Evolutionary conservation across 257 asterid species (phyloP).

Genomic region (Jasminum sambac): DNA sequence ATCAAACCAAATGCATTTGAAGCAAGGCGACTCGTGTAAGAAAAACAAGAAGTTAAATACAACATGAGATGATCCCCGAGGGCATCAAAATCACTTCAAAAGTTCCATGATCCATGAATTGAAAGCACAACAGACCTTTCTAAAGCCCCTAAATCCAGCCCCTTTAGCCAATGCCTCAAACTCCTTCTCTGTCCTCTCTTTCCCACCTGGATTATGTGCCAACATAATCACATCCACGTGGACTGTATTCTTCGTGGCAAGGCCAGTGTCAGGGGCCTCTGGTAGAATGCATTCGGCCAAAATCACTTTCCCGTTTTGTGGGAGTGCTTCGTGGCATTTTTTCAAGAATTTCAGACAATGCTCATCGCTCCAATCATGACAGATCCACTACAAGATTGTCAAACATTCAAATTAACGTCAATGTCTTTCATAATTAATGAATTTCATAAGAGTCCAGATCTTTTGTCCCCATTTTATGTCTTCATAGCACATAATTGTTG

Average conservation of each 20-base stretch:
- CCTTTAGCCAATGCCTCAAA: constrained; percentile 64
- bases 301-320: constrained; percentile 76
- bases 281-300: constrained; percentile 71
- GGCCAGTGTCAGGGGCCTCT: constrained; percentile 62
- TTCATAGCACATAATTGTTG: no score
- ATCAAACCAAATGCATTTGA: not conserved
- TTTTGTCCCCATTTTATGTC: no score
- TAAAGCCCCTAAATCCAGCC: constrained; percentile 66
- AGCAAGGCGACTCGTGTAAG: not conserved
- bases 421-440: not conserved
- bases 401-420: not conserved
- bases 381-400: constrained; percentile 62
- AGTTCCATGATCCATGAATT: constrained; percentile 82
- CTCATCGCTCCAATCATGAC: constrained; percentile 90
- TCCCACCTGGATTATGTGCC: constrained; percentile 92
- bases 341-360: constrained; percentile 73
- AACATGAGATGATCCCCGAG: not conserved
- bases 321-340: constrained; percentile 72
- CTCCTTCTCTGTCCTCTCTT: constrained; percentile 90
- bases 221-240: constrained; percentile 80
- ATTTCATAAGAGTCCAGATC: no score
- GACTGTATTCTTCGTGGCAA: constrained; percentile 51
- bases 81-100: constrained; percentile 36
- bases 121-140: constrained; percentile 62
- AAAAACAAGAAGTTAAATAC: not conserved